These are phyloP conservation scores for Pseudocercospora fijiensis DNA, from an alignment of 2,329 filamentous ascomycete species.

Conservation along the genomic window DNA sequence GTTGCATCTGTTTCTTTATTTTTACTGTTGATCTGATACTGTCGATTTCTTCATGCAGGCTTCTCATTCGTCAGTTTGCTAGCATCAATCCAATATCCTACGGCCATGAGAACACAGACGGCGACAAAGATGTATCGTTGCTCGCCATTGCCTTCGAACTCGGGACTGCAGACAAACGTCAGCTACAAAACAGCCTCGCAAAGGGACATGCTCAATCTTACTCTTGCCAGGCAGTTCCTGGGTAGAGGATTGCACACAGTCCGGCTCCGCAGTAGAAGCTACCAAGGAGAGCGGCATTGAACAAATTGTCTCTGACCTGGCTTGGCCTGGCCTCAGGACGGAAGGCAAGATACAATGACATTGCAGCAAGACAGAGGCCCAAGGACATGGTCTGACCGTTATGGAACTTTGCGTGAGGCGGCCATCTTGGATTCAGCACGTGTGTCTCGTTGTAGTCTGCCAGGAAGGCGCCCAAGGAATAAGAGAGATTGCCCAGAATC, in stretches of 20 bases:
- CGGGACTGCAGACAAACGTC: constrained; percentile 35
- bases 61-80: constrained; percentile 28
- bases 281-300: constrained; percentile 42
- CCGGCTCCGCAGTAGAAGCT: constrained; percentile 49
- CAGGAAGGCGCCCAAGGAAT: constrained; percentile 37
- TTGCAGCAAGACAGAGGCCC: constrained; percentile 43
- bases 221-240: constrained; percentile 46
- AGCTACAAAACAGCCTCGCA: not conserved
- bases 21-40: not conserved
- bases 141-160: constrained; percentile 44
- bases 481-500: constrained; percentile 36
- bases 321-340: constrained; percentile 19
- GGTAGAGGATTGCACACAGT: constrained; percentile 49
- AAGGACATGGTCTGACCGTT: constrained; percentile 55
- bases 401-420: constrained; percentile 54
- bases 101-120: constrained; percentile 31
- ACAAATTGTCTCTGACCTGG: constrained; percentile 27
- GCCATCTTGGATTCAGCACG: constrained; percentile 51
- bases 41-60: constrained; percentile 12
- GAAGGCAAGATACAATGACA: constrained; percentile 42
- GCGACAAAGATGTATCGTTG: constrained; percentile 39
- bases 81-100: constrained; percentile 37
- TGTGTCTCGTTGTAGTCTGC: constrained; percentile 46
- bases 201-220: not conserved
- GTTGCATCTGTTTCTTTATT: too few species aligned